A percentile compares a stretch with the other conserved stretches of the same genome.
Conservation (phyloP, 1,284 basidiomycete species). For the Sporisorium sorghi region DNA sequence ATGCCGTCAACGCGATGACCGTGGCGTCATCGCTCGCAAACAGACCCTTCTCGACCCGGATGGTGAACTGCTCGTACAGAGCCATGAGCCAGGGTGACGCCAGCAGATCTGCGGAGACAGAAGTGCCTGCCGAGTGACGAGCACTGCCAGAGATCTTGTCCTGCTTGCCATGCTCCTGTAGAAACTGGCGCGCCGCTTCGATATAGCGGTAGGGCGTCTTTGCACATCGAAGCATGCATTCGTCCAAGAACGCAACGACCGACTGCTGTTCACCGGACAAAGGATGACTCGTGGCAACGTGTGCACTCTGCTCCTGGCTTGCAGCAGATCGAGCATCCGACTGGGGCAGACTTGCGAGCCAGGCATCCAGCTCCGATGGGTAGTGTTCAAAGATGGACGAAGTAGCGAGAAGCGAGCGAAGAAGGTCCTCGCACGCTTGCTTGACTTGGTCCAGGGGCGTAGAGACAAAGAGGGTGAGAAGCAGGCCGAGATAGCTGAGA, state of each 20-base stretch:
- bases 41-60: slow-evolving; percentile 49
- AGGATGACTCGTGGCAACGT: background rate
- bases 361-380: slow-evolving; percentile 78
- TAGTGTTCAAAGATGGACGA: slow-evolving; percentile 87
- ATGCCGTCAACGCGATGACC: slow-evolving; percentile 29
- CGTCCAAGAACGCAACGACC: slow-evolving; percentile 82
- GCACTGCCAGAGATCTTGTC: background rate
- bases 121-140: background rate
- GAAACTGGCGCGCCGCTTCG: slow-evolving; percentile 74
- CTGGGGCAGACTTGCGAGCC: slow-evolving; percentile 76
- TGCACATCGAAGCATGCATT: slow-evolving; percentile 83
- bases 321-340: slow-evolving; percentile 66
- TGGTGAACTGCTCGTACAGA: slow-evolving; percentile 54
- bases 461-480: slow-evolving; percentile 45
- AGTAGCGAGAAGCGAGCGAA: slow-evolving; percentile 71
- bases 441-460: slow-evolving; percentile 44
- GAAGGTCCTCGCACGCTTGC: slow-evolving; percentile 36
- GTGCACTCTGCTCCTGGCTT: slow-evolving; percentile 1
- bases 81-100: slow-evolving; percentile 52
- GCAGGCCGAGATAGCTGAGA: slow-evolving; percentile 50
- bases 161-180: slow-evolving; percentile 23
- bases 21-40: slow-evolving; percentile 18
- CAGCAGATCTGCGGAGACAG: slow-evolving; percentile 17
- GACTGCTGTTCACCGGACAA: slow-evolving; percentile 72
- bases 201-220: slow-evolving; percentile 89